Conservation (phyloP, 768 basidiomycete species). For the Boletales sp. region DNA sequence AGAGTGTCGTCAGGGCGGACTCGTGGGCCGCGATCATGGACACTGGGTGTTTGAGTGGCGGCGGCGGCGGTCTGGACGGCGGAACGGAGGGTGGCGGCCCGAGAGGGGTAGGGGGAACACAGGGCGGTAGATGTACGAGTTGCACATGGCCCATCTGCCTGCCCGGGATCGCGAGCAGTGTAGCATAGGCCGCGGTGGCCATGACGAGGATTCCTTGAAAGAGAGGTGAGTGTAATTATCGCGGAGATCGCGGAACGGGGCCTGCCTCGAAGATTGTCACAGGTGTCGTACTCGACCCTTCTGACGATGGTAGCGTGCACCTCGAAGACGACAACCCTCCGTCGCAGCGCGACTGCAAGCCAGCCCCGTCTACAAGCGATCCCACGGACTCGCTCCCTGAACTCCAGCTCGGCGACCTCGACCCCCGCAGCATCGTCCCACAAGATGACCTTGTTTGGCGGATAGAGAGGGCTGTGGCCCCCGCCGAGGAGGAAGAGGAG, state of each 20-base stretch:
- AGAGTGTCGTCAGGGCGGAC: slow-evolving; percentile 72
- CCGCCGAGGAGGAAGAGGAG: slow-evolving; percentile 85
- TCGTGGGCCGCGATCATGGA: slow-evolving; percentile 84
- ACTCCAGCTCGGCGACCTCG: slow-evolving; percentile 87
- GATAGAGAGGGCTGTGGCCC: slow-evolving; percentile 82
- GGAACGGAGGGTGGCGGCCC: slow-evolving; percentile 54
- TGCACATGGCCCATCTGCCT: slow-evolving; percentile 87
- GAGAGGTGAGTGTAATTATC: slow-evolving; percentile 1
- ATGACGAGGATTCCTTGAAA: slow-evolving; percentile 71
- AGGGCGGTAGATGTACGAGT: slow-evolving; percentile 79
- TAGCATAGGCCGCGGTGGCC: slow-evolving; percentile 73
- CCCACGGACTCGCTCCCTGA: slow-evolving; percentile 78
- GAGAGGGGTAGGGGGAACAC: slow-evolving; percentile 53
- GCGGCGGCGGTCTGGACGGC: slow-evolving; percentile 53
- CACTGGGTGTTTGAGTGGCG: slow-evolving; percentile 59
- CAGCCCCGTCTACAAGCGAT: slow-evolving; percentile 78
- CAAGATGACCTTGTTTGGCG: slow-evolving; percentile 87
- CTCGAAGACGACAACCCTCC: slow-evolving; percentile 77
- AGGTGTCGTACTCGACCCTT: slow-evolving; percentile 80
- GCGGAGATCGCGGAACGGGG: slow-evolving; percentile 1
- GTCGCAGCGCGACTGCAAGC: slow-evolving; percentile 77
- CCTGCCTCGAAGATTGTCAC: slow-evolving; percentile 80
- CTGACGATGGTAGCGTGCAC: slow-evolving; percentile 59
- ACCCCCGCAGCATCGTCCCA: slow-evolving; percentile 79
- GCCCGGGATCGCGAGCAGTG: slow-evolving; percentile 82